Percentiles rank a stretch among this genome's conserved stretches.
phyloP scores from a whole-genome alignment of 768 basidiomycete species.

The Lactifluus piperatus region DNA sequence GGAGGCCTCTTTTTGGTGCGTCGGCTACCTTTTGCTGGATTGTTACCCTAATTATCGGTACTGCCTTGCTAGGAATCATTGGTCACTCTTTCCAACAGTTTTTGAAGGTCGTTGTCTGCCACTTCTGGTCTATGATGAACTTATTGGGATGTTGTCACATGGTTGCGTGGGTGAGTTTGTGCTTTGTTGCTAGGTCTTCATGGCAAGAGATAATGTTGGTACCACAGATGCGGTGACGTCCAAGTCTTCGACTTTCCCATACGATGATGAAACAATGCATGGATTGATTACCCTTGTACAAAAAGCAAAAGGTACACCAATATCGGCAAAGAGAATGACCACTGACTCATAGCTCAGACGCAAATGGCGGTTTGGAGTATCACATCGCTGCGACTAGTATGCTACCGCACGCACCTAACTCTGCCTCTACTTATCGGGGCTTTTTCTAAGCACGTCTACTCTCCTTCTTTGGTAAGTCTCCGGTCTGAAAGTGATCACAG shows the following conservation, averaged over 20 bases:
- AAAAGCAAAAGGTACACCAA: constrained; percentile 2
- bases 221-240: constrained; percentile 10
- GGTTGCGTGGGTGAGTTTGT: constrained; percentile 33
- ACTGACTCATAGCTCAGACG: not conserved
- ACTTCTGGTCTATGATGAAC: constrained; percentile 23
- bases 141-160: constrained; percentile 30
- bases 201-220: not conserved
- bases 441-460: constrained; percentile 5
- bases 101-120: constrained; percentile 9
- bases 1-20: constrained; percentile 23
- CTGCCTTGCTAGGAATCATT: constrained; percentile 20
- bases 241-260: constrained; percentile 11
- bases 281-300: constrained; percentile 1
- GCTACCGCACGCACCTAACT: not conserved
- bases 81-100: constrained; percentile 23
- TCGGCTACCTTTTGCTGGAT: not conserved
- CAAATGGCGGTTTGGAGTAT: not conserved
- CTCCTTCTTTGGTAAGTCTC: constrained; percentile 4
- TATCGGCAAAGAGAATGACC: not conserved
- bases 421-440: not conserved
- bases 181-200: not conserved
- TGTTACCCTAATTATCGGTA: not conserved
- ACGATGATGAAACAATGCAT: constrained; percentile 2
- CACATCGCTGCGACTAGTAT: constrained; percentile 1
- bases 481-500: not conserved